These are phyloP conservation scores for Stagonosporopsis tanaceti DNA, from an alignment of 2,329 filamentous ascomycete genomes.

Conservation along the genomic window DNA sequence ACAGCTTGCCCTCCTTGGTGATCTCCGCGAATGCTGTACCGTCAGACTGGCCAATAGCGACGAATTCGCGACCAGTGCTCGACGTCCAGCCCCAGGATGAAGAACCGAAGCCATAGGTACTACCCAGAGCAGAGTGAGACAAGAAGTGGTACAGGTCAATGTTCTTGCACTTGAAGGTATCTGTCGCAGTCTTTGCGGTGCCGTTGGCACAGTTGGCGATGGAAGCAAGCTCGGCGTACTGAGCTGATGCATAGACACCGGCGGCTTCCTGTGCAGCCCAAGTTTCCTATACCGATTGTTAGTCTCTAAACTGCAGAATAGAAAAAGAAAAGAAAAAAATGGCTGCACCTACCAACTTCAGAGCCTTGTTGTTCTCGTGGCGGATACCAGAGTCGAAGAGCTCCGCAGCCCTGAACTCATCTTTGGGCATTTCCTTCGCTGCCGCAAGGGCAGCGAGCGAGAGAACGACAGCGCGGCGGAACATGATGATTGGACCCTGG, in stretches of 20 bases:
- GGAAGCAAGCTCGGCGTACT: constrained; percentile 46
- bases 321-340: neutral
- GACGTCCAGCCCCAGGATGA: constrained; percentile 64
- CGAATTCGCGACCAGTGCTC: constrained; percentile 61
- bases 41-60: constrained; percentile 63
- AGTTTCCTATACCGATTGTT: constrained; percentile 43
- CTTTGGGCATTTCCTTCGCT: constrained; percentile 47
- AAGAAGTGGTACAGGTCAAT: constrained; percentile 66
- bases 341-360: constrained; percentile 39
- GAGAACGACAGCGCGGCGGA: constrained; percentile 38
- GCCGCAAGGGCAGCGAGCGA: constrained; percentile 45
- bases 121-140: constrained; percentile 62
- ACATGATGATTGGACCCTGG: constrained; percentile 36
- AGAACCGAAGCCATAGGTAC: constrained; percentile 53
- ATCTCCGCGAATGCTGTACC: constrained; percentile 65
- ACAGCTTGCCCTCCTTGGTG: constrained; percentile 58
- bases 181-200: constrained; percentile 43
- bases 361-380: constrained; percentile 47
- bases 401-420: constrained; percentile 44
- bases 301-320: constrained; percentile 12
- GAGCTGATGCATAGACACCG: constrained; percentile 44
- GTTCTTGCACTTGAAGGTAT: constrained; percentile 52
- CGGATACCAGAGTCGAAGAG: constrained; percentile 52
- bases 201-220: constrained; percentile 49
- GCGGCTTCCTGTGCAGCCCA: constrained; percentile 46